phyloP scores from a whole-genome alignment of 441 rosid genomes.

The Adansonia madagascariensis region DNA sequence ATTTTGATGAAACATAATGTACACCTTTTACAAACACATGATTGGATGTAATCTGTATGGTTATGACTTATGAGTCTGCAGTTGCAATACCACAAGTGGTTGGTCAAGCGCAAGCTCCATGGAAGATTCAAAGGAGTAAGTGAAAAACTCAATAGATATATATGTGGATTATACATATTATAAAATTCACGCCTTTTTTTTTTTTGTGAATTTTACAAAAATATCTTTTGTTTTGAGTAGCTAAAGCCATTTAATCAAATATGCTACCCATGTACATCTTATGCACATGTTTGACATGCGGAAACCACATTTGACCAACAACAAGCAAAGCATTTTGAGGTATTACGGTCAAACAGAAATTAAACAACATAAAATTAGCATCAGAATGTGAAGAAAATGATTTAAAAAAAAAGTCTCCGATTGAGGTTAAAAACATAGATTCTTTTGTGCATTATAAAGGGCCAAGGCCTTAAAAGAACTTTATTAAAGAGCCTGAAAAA shows the following conservation, averaged over 20 bases:
- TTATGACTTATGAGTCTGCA: background rate
- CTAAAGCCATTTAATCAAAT: conserved; percentile 7
- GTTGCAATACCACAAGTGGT: background rate
- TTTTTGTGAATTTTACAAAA: background rate
- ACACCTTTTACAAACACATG: background rate
- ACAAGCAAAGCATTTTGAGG: background rate
- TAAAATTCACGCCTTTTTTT: background rate
- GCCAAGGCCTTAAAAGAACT: background rate
- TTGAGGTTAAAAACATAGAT: background rate
- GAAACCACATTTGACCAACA: background rate
- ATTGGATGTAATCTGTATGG: background rate
- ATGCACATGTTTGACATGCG: background rate
- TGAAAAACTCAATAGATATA: background rate
- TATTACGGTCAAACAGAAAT: background rate
- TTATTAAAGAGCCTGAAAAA: background rate
- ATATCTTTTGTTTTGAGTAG: background rate
- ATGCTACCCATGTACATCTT: background rate
- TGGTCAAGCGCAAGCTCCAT: background rate
- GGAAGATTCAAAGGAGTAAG: background rate
- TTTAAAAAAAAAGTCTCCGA: background rate
- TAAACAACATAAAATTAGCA: background rate
- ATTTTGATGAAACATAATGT: background rate
- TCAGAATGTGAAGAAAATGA: conserved; percentile 18
- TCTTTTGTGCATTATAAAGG: conserved; percentile 10
- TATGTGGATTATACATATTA: background rate